Evolutionary conservation across 202 grass and related monocot genomes (phyloP), one percentile per base, ranked within the genome.

Genomic region (Cymbopogon flexuosus): DNA sequence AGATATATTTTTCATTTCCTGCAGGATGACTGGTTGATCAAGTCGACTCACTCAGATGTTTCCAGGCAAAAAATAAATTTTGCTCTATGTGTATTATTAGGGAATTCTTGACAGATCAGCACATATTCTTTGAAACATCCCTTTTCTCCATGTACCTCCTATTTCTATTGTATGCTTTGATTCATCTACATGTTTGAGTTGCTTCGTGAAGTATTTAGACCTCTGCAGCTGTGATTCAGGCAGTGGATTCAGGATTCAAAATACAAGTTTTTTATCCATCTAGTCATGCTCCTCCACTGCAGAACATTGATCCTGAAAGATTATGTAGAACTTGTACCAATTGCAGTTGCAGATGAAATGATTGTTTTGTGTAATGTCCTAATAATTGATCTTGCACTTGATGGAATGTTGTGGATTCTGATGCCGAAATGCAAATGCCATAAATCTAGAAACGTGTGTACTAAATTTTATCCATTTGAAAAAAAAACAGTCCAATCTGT

Each of bases 71-170:
- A 57, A 81, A 66, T 1, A 6, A 70, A 36, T 81, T 64, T 58
- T 56, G 71, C 35, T 81, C 14, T 29, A 22, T 46, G 57, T 78
- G 57, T 80, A 80, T 43, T 37, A 62, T 65, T 80, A 88, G 77
- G 56, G 36, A 84, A 21, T 51, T 76, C 22, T 42, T 37, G 43
- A 33, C 12, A 71, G 30, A 40, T 81, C 3, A 62, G 43, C 5
- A 2, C 39, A 65, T 70, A 64, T 75, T 34, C 11, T 73, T 65
- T 5, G 8, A 56, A 24, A 15, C 31, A 65, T 45, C 10, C 15
- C 1, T 23, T n/a, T 72, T 34, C 9, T 49, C 15, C 6, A 33
- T 51, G 6, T 27, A 22, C 5, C 14, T 83, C 36, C n/a, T 58
- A 23, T 70, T 70, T 70, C 65, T 57, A 34, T 35, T 65, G 9